Conservation (phyloP, 768 basidiomycete genomes). For the Gautieria morchelliformis region DNA sequence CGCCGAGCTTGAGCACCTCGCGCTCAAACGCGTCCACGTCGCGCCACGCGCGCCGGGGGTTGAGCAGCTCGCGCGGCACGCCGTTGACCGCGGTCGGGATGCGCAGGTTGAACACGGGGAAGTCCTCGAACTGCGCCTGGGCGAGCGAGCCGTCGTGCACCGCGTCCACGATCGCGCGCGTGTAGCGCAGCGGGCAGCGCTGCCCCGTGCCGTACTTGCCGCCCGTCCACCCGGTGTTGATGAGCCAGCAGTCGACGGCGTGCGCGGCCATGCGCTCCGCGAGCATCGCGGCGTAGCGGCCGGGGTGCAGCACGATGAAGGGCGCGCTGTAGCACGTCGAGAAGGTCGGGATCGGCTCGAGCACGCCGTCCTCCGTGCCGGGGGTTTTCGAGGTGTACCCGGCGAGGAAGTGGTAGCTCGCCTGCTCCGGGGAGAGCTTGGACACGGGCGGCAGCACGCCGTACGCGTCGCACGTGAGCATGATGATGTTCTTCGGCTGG, state of each 20-base stretch:
- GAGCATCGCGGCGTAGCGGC: constrained; percentile 95
- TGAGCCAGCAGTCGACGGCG: constrained; percentile 91
- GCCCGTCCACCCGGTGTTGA: constrained; percentile 97
- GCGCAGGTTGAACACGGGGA: constrained; percentile 72
- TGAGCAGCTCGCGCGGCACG: constrained; percentile 84
- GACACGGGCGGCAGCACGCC: constrained; percentile 96
- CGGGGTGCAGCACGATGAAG: constrained; percentile 97
- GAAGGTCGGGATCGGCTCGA: constrained; percentile 98
- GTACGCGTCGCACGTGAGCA: constrained; percentile 97
- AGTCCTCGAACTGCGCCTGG: constrained; percentile 78
- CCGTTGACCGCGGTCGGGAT: constrained; percentile 79
- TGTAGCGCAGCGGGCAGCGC: constrained; percentile 94
- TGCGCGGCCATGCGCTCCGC: constrained; percentile 86
- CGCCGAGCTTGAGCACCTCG: constrained; percentile 79
- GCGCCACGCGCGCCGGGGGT: constrained; percentile 80
- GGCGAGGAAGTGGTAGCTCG: constrained; percentile 94
- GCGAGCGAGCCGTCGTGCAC: constrained; percentile 91
- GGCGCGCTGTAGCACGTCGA: constrained; percentile 98
- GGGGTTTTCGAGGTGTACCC: constrained; percentile 94
- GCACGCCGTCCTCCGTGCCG: constrained; percentile 96
- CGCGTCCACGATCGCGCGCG: constrained; percentile 92
- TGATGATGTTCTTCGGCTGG: constrained; percentile 92
- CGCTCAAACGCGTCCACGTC: constrained; percentile 84
- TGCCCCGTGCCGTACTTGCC: constrained; percentile 90
- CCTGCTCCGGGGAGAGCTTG: constrained; percentile 87